Percentiles rank a stretch among this genome's conserved stretches.
Conservation (phyloP, 768 basidiomycete species). For the Tricholoma hemisulphureum region DNA sequence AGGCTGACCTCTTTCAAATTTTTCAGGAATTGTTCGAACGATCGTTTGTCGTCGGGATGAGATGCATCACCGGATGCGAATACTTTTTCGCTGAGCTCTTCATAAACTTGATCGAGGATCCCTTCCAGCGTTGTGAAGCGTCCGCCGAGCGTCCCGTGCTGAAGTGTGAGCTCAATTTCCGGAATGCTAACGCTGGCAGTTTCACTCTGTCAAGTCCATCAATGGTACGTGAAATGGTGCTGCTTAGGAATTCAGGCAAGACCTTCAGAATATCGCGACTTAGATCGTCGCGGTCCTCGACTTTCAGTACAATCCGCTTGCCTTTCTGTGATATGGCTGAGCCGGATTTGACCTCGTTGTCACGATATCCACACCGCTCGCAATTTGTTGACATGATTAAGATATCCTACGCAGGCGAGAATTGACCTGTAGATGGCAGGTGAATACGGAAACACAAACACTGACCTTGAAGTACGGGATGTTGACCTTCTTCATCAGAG, state of each 20-base stretch:
- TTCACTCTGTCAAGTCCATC: constrained; percentile 66
- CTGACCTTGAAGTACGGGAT: constrained; percentile 96
- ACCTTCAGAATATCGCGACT: constrained; percentile 94
- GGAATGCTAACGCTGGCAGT: constrained; percentile 87
- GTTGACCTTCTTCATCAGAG: constrained; percentile 92
- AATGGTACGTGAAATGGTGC: neutral
- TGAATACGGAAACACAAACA: neutral
- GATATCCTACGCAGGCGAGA: constrained; percentile 61
- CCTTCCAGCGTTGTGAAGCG: constrained; percentile 98
- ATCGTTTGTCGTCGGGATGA: constrained; percentile 42
- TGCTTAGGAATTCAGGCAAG: constrained; percentile 7
- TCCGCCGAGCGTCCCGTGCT: constrained; percentile 93
- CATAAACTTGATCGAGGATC: constrained; percentile 89
- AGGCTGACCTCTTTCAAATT: constrained; percentile 69
- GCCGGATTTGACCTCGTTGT: constrained; percentile 97
- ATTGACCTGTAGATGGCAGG: neutral
- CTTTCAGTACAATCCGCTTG: constrained; percentile 83
- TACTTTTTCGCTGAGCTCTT: constrained; percentile 88
- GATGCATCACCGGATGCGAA: constrained; percentile 72
- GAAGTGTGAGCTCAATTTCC: constrained; percentile 90
- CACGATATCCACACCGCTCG: constrained; percentile 90
- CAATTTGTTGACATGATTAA: constrained; percentile 88
- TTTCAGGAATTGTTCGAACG: constrained; percentile 76
- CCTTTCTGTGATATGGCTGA: constrained; percentile 85
- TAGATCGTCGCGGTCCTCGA: constrained; percentile 90